phyloP scores from a whole-genome alignment of 108 stramenopile genomes.

The Nitzschia putrida region DNA sequence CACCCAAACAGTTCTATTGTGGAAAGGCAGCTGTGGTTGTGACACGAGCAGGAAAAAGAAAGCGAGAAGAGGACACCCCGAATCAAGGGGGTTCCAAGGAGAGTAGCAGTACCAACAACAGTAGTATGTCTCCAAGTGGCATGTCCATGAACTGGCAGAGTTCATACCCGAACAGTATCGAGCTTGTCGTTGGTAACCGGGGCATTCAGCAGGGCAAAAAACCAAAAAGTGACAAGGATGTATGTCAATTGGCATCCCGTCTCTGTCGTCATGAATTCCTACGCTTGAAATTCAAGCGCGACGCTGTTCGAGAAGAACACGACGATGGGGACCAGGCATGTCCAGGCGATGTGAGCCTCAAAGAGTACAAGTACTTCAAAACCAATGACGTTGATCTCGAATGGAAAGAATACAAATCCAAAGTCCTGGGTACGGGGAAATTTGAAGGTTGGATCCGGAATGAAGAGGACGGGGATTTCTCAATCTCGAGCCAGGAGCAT shows the following conservation, averaged over 20 bases:
- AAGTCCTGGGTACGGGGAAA: slow-evolving; percentile 11
- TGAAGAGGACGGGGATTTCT: slow-evolving; percentile 7
- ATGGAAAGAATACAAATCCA: slow-evolving; percentile 10
- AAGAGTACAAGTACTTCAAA: slow-evolving; percentile 25
- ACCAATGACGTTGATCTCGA: neutral
- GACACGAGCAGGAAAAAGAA: neutral
- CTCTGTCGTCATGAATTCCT: slow-evolving; percentile 55
- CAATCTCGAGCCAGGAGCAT: neutral
- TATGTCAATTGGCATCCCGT: slow-evolving; percentile 51
- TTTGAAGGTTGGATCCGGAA: slow-evolving; percentile 33
- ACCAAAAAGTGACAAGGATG: slow-evolving; percentile 58
- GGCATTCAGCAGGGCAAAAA: slow-evolving; percentile 82
- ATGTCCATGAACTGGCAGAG: slow-evolving; percentile 58
- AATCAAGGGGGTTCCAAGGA: slow-evolving; percentile 2
- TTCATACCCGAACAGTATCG: slow-evolving; percentile 31
- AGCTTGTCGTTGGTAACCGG: slow-evolving; percentile 77
- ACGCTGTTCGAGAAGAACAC: neutral
- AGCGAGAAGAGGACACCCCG: slow-evolving; percentile 8
- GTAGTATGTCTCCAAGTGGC: slow-evolving; percentile 37
- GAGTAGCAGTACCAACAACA: slow-evolving; percentile 47
- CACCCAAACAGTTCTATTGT: slow-evolving; percentile 9
- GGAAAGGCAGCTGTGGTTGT: slow-evolving; percentile 19
- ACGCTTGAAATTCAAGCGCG: neutral
- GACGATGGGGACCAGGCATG: neutral
- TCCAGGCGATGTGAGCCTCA: neutral